Base-by-base conservation (phyloP, 306 rosid species). In the Vigna radiata region DNA sequence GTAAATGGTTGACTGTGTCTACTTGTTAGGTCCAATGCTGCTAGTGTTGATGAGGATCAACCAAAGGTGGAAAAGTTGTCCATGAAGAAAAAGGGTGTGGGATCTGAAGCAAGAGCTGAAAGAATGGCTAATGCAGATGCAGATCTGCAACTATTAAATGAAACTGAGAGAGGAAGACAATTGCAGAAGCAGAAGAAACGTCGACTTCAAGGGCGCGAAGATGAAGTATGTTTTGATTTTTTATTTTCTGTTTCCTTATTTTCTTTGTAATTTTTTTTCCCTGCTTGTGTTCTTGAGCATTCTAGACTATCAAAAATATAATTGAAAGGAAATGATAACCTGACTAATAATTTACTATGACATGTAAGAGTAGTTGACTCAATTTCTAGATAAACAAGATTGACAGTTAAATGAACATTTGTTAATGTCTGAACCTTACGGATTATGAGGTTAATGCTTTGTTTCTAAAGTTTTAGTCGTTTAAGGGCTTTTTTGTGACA, bases 101-200 rank as follows among this genome's bases (percentile, higher is more conserved):
- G 98, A 79, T 89, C 98, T 41, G 96, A 93, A 81, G 98, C 88
- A 73, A 90, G 87, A 83, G 90, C 96, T 31, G 96, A 88, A 66
- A 87, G 90, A 83, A 82, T 90, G 77, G 94, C 91, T 55, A 95
- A 81, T 86, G 91, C 96, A 54, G 90, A 90, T 82, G 73, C 79
- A 29, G 99, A 95, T 91, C 73, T 92, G 16, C 97, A 95, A 77
- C 86, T 91, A 79, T 64, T 95, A 81, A 87, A 83, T 86, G 89
- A 87, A 72, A 82, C 86, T 79, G 97, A 95, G 75, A 85, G 95
- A 83, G 96, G 89, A 79, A 89, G 99, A 77, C 93, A 88, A 25
- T 83, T 92, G 85, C 97, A 72, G 84, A 95, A 92, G 83, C 90
- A 89, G 86, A 95, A 89, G 90, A 95, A 87, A 82, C 96, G 95